Evolutionary conservation across 192 early-diverging fungal genomes (phyloP), one percentile per base, ranked within the genome.

Genomic region (Coemansia sp.): DNA sequence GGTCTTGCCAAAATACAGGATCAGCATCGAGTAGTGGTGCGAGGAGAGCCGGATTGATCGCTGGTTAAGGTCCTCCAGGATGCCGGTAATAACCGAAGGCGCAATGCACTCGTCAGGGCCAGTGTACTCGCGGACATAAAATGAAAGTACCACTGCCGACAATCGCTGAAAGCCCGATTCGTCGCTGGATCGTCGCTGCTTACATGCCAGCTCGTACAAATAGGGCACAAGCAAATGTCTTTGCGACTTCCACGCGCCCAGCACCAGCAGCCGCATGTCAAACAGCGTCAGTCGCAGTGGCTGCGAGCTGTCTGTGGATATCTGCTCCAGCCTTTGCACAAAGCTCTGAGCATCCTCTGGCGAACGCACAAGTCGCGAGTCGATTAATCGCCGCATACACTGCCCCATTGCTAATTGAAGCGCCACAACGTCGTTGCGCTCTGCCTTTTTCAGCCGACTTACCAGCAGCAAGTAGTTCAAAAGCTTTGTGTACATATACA

Each of bases 201-300:
- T 55, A 29, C 76, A 69, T 20, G 70, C 81, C 43, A 76, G 24
- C 39, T 40, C 50, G 68, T 84, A 84, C 53, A 84, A 49, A 24
- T 76, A 72, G 0, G 81, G 81, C 36, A 84, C 64, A 11, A 75
- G 47, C 39, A 61, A 13, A 27, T 79, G 74, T 15, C 81, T 67
- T 50, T 65, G 57, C 44, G 76, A 64, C 71, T 84, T 84, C 81
- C 81, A 84, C 8, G 81, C 76, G 12, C 81, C 81, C 41, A 79
- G 47, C 4, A 84, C 40, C 41, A 84, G 29, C 71, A 84, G 60
- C 50, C 69, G 69, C 8, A 79, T 49, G 33, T 84, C 76, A 62
- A 70, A 84, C n/a, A 62, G 39, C 27, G 60, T 66, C 10, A 84
- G 62, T 41, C 62, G 66, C 38, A 75, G 20, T 13, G 68, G 33